phyloP scores from a whole-genome alignment of 176 grass and related monocot genomes.

The Thalia dealbata region DNA sequence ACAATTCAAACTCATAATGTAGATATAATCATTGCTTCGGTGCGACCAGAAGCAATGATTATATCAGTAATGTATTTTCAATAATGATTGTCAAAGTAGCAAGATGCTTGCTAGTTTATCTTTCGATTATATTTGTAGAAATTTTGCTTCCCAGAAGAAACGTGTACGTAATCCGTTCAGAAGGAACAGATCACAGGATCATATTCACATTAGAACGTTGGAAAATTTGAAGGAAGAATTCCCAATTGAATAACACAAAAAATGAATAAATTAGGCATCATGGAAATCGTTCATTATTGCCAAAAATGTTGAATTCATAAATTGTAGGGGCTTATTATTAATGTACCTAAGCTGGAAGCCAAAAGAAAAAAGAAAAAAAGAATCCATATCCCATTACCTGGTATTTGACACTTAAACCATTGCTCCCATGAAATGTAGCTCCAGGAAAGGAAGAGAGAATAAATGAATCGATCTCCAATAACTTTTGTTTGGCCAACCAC shows the following conservation, averaged over 20 bases:
- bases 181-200: not conserved
- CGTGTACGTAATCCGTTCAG: not conserved
- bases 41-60: not conserved
- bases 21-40: no score
- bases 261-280: not conserved
- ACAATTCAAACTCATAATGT: no score
- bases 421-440: constrained; percentile 31
- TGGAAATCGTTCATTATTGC: not conserved
- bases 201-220: not conserved
- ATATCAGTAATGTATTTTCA: not conserved
- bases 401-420: constrained; percentile 39
- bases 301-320: not conserved
- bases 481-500: constrained; percentile 43
- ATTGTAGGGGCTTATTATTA: not conserved
- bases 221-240: not conserved
- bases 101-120: not conserved
- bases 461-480: constrained; percentile 35
- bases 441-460: constrained; percentile 37
- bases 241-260: no score
- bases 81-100: not conserved
- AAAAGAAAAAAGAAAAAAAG: not conserved
- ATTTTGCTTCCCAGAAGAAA: not conserved
- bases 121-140: not conserved
- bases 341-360: not conserved
- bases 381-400: constrained; percentile 20